Evolutionary conservation across 306 rosid genomes (phyloP), one percentile per base, ranked within the genome.

Genomic region (Dicorynia guianensis): DNA sequence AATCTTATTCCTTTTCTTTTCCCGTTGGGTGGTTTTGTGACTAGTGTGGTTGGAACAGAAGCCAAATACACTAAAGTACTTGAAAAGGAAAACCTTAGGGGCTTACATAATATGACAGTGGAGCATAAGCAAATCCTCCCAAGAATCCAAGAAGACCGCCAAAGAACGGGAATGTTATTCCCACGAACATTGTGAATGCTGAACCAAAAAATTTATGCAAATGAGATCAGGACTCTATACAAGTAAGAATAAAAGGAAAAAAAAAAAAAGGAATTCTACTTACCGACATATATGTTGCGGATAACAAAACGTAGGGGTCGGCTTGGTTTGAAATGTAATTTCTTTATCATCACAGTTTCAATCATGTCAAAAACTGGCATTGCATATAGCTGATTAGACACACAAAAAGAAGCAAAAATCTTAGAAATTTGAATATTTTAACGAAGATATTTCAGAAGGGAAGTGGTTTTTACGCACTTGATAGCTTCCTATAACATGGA

Each of bases 341-440:
- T 72, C 83, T 83, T 93, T 1, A 93, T 86, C 77, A 91, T 6
- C 3, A 91, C 5, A 0, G 93, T 87, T 57, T 93, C 96, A 0
- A 91, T 84, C 97, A 93, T 91, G 90, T 89, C 92, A 77, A 93
- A 91, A 33, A 89, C 98, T 0, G 98, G 96, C 93, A 93, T 93
- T 43, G 98, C 98, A 77, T 70, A 89, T 5, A 93, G 72, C 97
- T 90, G 38, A 14, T 52, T 1, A 52, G 36, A n/a, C n/a, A 12
- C 57, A 69, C 5, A 38, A 55, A 39, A 8, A 33, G 25, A 79
- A 46, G 8, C 15, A n/a, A n/a, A 8, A 13, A 63, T 47, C 43
- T 17, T 1, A 59, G 54, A 12, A n/a, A 38, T n/a, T n/a, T 8
- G 35, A 39, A 4, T 13, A 40, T 57, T 42, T 20, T 15, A 43